phyloP scores from a whole-genome alignment of 2,329 filamentous ascomycete species.

The Arachnopeziza araneosa region DNA sequence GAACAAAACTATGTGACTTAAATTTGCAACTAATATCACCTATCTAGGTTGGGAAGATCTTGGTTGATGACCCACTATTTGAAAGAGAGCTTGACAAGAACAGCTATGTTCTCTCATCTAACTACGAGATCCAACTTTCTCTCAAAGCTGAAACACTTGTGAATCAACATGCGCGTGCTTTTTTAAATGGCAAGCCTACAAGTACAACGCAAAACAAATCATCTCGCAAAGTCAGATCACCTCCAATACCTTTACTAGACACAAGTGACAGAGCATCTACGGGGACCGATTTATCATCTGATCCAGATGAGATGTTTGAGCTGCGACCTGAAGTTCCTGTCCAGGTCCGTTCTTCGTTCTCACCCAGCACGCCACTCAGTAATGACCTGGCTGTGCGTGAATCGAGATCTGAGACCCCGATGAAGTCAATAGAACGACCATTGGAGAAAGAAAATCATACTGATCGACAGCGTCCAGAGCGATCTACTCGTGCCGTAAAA shows the following conservation, averaged over 20 bases:
- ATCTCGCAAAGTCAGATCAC: neutral
- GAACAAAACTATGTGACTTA: neutral
- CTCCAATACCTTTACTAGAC: neutral
- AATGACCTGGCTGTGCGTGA: neutral
- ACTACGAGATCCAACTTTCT: neutral
- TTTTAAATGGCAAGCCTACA: neutral
- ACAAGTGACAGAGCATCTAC: neutral
- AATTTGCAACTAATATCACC: neutral
- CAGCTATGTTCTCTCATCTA: neutral
- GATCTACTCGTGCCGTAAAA: neutral
- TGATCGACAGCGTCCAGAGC: neutral
- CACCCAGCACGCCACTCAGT: constrained; percentile 1
- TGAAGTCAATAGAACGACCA: neutral
- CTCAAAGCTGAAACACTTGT: neutral
- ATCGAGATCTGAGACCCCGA: neutral
- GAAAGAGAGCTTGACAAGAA: neutral
- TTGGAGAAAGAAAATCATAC: neutral
- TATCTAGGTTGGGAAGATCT: neutral
- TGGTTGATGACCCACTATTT: neutral
- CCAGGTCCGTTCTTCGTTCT: neutral
- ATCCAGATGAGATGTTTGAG: neutral
- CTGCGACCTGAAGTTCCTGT: neutral
- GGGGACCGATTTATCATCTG: neutral
- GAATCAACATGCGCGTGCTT: neutral
- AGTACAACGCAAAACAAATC: neutral